These are phyloP conservation scores for Cordyceps sp. DNA, from an alignment of 2,329 filamentous ascomycete species.

Conservation along the genomic window DNA sequence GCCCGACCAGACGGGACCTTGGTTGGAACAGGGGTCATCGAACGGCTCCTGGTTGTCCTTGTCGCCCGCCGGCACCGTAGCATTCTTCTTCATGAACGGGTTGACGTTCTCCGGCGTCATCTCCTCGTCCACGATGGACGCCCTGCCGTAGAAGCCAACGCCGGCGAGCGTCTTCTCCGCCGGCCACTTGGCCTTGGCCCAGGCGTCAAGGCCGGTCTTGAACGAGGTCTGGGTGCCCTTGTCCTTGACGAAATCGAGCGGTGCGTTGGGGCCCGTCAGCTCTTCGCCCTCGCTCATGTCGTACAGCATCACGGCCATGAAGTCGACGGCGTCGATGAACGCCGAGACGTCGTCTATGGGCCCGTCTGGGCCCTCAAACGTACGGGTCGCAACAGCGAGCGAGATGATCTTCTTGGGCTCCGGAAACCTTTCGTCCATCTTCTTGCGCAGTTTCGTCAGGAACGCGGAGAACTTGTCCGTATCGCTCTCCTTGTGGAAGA, in stretches of 20 bases:
- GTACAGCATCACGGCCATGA: constrained; percentile 3
- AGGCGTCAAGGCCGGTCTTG: constrained; percentile 2
- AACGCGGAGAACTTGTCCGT: neutral
- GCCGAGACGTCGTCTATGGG: neutral
- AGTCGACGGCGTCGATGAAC: neutral
- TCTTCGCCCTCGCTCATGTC: constrained; percentile 3
- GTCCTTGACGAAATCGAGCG: constrained; percentile 2
- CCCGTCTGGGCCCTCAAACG: neutral
- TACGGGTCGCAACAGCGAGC: neutral
- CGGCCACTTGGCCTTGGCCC: constrained; percentile 3
- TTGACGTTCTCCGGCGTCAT: constrained; percentile 1
- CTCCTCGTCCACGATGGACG: constrained; percentile 1
- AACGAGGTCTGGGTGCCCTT: constrained; percentile 4
- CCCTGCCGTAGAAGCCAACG: constrained; percentile 3
- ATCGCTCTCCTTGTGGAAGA: neutral
- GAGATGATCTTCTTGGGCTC: neutral
- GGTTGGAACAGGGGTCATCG: constrained; percentile 1
- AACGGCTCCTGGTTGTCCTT: neutral
- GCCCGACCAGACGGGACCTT: neutral
- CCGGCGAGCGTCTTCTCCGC: constrained; percentile 2
- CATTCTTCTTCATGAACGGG: constrained; percentile 2
- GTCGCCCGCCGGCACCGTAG: neutral
- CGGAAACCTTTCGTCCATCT: neutral
- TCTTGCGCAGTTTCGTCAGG: neutral
- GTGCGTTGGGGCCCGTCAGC: constrained; percentile 2